These are phyloP conservation scores for Sclerospora graminicola DNA, from an alignment of 352 stramenopile genomes.

Conservation along the genomic window DNA sequence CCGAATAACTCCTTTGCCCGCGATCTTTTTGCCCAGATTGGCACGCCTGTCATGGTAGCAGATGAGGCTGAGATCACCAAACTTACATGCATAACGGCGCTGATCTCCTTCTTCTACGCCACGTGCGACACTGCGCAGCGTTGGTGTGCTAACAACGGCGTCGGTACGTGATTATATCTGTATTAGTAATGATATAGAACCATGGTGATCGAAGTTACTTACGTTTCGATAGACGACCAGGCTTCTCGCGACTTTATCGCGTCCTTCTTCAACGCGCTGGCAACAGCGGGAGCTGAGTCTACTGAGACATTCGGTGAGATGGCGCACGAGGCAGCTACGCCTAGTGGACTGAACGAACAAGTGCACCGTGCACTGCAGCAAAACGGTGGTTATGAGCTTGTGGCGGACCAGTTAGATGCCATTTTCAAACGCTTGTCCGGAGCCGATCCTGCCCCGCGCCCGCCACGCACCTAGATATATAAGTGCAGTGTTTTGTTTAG, in stretches of 20 bases:
- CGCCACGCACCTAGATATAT: constrained; percentile 21
- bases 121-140: constrained; percentile 74
- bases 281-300: constrained; percentile 58
- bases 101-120: constrained; percentile 84
- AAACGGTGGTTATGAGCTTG: constrained; percentile 67
- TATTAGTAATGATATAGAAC: not conserved
- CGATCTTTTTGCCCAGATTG: constrained; percentile 68
- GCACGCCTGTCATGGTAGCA: constrained; percentile 75
- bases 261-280: constrained; percentile 78
- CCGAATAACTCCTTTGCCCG: constrained; percentile 54
- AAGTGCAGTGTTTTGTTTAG: constrained; percentile 6
- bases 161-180: constrained; percentile 35
- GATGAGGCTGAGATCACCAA: constrained; percentile 77
- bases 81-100: constrained; percentile 72
- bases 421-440: constrained; percentile 78
- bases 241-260: constrained; percentile 72
- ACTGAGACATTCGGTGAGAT: constrained; percentile 73
- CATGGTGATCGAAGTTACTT: not conserved
- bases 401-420: constrained; percentile 69
- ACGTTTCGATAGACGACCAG: constrained; percentile 28
- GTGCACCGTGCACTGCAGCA: constrained; percentile 58
- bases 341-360: constrained; percentile 77
- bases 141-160: constrained; percentile 81
- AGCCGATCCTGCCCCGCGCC: constrained; percentile 44
- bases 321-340: constrained; percentile 71